Base-by-base conservation (phyloP, 2,329 filamentous ascomycete species). In the Myriosclerotinia duriaeana region DNA sequence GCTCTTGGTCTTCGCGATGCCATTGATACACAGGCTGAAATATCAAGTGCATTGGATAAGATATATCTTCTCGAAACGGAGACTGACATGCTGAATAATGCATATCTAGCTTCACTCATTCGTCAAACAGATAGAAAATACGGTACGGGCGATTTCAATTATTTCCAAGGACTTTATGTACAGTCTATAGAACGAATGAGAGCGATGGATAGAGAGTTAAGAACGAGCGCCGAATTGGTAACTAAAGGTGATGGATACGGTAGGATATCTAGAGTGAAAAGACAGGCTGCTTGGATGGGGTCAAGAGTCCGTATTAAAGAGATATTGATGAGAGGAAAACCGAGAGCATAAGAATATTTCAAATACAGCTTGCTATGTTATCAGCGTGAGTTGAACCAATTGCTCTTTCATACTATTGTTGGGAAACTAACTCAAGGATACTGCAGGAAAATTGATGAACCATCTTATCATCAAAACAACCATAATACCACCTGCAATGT, bases 401-500 rank as follows among this genome's bases (percentile, higher is more conserved):
- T 48, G 26, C 22, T 36, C 26, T 50, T 56, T 40, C 17, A 20
- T 22, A 60, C 65, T 44, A 46, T 56, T 17, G 44, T 40, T 59
- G 40, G 11, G 44, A 50, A 48, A 40, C 46, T 42, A 42, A 53
- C 53, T 38, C 44, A 67, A 53, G 65, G 22, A 38, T 67, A 55
- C 53, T 26, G 60, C 64, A 71, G 71, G 44, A 72, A 71, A 65
- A 62, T 70, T 46, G 71, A 72, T 58, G 69, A 71, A 60, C 42
- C 71, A 54, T 71, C 70, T 44, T 72, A 72, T 60, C 66, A 72
- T 56, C 69, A 72, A 56, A 71, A 68, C 38, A 65, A 71, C 22
- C 68, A 72, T 56, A 72, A 71, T 44, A 50, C 53, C 22, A 69
- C 36, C 53, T 72, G 69, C 52, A 69, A 40, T 44, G 54, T 54